Conservation (phyloP, 257 asterid species). For the Henckelia pumila region DNA sequence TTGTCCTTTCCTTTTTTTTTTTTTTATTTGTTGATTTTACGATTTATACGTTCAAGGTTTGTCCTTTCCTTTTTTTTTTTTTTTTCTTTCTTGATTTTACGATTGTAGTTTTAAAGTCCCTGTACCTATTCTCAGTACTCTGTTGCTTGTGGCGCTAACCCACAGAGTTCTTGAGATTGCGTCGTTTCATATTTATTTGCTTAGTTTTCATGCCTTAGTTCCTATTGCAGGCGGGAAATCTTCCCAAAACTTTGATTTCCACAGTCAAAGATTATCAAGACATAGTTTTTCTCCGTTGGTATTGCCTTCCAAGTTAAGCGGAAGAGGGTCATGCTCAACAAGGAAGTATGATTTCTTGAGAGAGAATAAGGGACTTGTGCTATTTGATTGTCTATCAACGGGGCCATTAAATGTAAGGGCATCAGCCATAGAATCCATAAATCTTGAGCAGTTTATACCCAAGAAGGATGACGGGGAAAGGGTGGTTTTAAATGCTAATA, state of each 20-base stretch:
- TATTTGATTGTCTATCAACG: constrained; percentile 25
- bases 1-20: no score
- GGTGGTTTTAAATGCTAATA: not conserved
- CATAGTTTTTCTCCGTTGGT: constrained; percentile 28
- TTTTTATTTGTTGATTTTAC: no score
- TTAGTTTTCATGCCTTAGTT: constrained; percentile 5
- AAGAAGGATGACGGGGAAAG: constrained; percentile 31
- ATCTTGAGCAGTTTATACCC: constrained; percentile 41
- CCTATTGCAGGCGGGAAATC: constrained; percentile 40
- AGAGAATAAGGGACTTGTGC: constrained; percentile 26
- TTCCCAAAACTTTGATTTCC: constrained; percentile 23
- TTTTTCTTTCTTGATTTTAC: not conserved
- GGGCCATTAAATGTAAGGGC: constrained; percentile 36
- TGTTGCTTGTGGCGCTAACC: not conserved
- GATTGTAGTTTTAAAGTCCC: no score
- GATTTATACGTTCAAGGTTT: not conserved
- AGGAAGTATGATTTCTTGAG: constrained; percentile 26
- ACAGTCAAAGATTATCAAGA: constrained; percentile 28
- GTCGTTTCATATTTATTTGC: not conserved
- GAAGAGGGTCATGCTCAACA: constrained; percentile 30
- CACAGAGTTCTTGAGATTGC: not conserved
- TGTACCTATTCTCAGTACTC: not conserved
- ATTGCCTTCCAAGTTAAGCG: constrained; percentile 28
- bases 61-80: not conserved
- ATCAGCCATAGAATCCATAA: constrained; percentile 49